A percentile compares a stretch with the other conserved stretches of the same genome.
Conservation (phyloP, 2,329 filamentous ascomycete species). For the Tympanopsis confertula region DNA sequence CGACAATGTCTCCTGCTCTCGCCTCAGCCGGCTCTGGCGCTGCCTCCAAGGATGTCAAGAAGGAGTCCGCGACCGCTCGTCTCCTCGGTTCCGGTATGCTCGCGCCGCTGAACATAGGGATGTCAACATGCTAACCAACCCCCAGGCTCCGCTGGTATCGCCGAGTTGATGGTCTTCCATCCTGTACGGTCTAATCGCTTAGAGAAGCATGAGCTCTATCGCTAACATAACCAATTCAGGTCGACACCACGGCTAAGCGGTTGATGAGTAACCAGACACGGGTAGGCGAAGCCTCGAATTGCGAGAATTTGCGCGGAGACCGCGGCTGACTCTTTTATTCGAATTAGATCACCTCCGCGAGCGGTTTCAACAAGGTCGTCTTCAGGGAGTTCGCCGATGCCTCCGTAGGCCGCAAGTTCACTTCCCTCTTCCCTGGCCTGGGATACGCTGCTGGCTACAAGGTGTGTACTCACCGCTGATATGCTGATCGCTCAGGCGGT, state of each 20-base stretch:
- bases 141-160: conserved; percentile 79
- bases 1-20: conserved; percentile 47
- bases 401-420: conserved; percentile 63
- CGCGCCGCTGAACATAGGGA: background rate
- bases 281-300: conserved; percentile 26
- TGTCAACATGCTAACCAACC: background rate
- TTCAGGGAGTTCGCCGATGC: conserved; percentile 81
- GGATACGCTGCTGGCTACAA: conserved; percentile 98
- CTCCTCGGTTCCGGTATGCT: conserved; percentile 75
- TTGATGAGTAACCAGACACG: conserved; percentile 95
- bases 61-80: conserved; percentile 79
- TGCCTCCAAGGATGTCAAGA: conserved; percentile 55
- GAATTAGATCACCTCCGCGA: conserved; percentile 36
- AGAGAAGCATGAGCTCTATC: conserved; percentile 4
- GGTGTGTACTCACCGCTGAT: conserved; percentile 26
- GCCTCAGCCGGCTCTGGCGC: conserved; percentile 23
- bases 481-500: conserved; percentile 1
- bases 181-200: conserved; percentile 43
- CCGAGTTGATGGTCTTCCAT: conserved; percentile 86
- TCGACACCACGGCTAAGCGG: conserved; percentile 96
- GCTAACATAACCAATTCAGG: conserved; percentile 34
- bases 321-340: conserved; percentile 7
- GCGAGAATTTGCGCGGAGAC: conserved; percentile 1
- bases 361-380: conserved; percentile 77
- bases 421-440: conserved; percentile 91